Base-by-base conservation (phyloP, 2,329 filamentous ascomycete genomes). In the Diplodia scrobiculata region DNA sequence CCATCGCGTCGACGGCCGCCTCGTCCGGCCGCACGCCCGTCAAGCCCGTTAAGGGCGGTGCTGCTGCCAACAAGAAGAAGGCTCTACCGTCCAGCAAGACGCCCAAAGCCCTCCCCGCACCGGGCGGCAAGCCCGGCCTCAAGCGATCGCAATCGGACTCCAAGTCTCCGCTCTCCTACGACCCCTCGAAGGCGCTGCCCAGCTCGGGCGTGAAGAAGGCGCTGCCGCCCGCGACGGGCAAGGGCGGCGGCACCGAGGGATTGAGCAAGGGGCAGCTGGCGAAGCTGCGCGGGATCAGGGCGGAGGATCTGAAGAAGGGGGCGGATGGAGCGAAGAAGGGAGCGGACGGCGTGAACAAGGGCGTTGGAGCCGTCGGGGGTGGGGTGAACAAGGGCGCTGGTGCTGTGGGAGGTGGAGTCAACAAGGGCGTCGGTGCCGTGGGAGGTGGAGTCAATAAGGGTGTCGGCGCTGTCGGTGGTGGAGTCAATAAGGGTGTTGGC, bases 191-290 rank as follows among this genome's bases (percentile, higher is more conserved):
- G 29, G 53, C 41, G 17, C 63, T 59, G 45, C 63, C 63, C 11
- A 32, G 17, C 14, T 27, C 52, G 21, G 53, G 53, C 25, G 53
- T 60, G 14, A 53, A 53, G 54, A 66, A 66, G 45, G 45, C 64
- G 32, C n/a, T 66, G 29, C 54, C 64, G 19, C 45, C 38, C n/a
- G 25, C 62, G 1, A 25, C 50, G 19, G 50, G 36, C 34, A 25
- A 34, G 19, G 50, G 34, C 9, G 34, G 36, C 21, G 36, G 32
- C 13, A 6, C 36, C 14, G 9, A 65, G 32, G 59, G 32, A 19
- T 19, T 58, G 13, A 65, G 63, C 52, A 65, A 58, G 10, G 63
- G 63, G 14, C 63, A 65, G 63, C 27, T 58, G 38, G 63, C 63
- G 11, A 65, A 65, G 62, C 27, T 34, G 27, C 25, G 62, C 11